phyloP scores from a whole-genome alignment of 768 basidiomycete genomes.

The Coprinopsis strossmayeri region DNA sequence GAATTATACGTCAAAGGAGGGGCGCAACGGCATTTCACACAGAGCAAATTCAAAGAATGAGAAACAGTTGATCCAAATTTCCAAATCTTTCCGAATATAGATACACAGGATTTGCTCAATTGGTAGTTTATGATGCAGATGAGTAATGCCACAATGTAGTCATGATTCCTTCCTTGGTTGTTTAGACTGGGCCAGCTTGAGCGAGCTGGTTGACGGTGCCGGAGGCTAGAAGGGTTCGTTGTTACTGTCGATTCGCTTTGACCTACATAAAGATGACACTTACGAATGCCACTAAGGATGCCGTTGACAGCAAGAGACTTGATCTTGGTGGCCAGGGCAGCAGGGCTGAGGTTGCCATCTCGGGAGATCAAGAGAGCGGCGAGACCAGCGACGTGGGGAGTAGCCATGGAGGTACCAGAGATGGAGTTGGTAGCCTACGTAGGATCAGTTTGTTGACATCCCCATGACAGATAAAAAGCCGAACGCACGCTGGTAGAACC shows the following conservation, averaged over 20 bases:
- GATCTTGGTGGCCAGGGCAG: constrained; percentile 18
- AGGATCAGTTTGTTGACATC: background rate
- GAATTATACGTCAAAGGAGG: no score
- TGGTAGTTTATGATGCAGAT: no score
- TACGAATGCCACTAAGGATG: constrained; percentile 21
- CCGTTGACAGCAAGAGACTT: constrained; percentile 18
- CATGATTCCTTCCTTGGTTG: no score
- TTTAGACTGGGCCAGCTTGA: background rate
- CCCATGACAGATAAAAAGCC: background rate
- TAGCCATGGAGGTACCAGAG: constrained; percentile 25
- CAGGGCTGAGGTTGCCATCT: constrained; percentile 24
- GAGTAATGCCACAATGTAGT: no score
- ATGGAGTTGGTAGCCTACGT: constrained; percentile 17
- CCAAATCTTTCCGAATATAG: no score
- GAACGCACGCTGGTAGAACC: constrained; percentile 16
- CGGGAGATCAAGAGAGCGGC: constrained; percentile 26
- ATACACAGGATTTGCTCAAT: no score
- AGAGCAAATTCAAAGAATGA: no score
- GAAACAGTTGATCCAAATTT: no score
- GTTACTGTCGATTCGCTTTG: background rate
- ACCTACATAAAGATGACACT: constrained; percentile 6
- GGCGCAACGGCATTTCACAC: no score
- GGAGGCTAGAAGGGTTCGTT: background rate
- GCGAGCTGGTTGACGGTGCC: constrained; percentile 1
- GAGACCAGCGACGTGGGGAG: constrained; percentile 31